phyloP scores from a whole-genome alignment of 2,329 filamentous ascomycete species.

The Neopestalotiopsis rosae region DNA sequence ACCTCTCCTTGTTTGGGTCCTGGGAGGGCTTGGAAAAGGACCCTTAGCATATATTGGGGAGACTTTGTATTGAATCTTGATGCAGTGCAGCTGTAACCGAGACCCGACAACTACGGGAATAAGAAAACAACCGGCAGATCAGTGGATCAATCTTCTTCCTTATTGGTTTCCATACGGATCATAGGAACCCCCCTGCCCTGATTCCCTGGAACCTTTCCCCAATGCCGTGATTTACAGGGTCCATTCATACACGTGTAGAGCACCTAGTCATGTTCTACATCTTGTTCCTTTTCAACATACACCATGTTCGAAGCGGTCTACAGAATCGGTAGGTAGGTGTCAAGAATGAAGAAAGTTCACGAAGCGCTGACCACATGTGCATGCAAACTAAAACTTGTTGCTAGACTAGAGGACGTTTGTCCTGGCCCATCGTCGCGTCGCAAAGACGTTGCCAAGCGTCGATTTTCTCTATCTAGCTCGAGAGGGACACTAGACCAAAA shows the following conservation, averaged over 20 bases:
- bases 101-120: neutral
- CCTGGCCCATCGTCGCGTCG: neutral
- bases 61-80: neutral
- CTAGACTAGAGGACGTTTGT: neutral
- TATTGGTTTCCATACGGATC: slow-evolving; percentile 3
- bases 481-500: neutral
- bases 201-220: neutral
- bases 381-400: neutral
- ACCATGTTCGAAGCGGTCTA: too few relatives aligned
- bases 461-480: neutral
- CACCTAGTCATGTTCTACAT: neutral
- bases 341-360: too few relatives aligned
- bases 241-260: neutral
- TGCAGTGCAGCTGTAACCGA: neutral
- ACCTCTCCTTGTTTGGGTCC: neutral
- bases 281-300: neutral
- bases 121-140: neutral
- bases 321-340: too few relatives aligned
- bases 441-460: neutral
- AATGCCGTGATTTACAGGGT: neutral
- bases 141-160: neutral
- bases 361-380: too few relatives aligned
- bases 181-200: neutral
- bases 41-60: neutral
- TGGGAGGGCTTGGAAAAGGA: neutral